Evolutionary conservation across 371 early-diverging fungal genomes (phyloP).

Genomic region (Apophysomyces sp.): DNA sequence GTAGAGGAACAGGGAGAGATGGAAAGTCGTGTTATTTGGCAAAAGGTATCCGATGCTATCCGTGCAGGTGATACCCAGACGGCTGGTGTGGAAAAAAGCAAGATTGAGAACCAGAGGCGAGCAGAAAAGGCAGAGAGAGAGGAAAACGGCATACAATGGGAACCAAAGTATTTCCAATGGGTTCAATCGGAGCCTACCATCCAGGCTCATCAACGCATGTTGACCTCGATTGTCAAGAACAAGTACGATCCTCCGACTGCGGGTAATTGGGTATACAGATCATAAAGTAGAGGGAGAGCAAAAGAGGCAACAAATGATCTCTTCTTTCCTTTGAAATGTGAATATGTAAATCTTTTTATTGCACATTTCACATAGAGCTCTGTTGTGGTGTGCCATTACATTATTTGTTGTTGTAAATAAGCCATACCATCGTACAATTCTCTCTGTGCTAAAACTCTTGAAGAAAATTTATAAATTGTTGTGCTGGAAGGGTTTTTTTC

Average conservation of each 20-base stretch:
- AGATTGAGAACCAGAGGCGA: constrained; percentile 73
- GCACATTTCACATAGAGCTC: background rate
- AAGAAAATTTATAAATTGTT: background rate
- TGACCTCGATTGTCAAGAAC: constrained; percentile 30
- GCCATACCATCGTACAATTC: background rate
- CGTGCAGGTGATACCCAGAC: constrained; percentile 59
- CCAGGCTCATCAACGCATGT: constrained; percentile 38
- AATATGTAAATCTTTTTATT: background rate
- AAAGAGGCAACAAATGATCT: too few relatives aligned
- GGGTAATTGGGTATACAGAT: constrained; percentile 44
- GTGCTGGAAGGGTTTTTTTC: too few relatives aligned
- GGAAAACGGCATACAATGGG: constrained; percentile 58
- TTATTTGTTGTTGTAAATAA: background rate
- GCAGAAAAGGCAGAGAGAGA: constrained; percentile 59
- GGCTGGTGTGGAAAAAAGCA: constrained; percentile 68
- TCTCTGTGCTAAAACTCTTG: background rate
- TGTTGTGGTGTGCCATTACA: background rate
- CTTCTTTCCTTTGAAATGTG: background rate
- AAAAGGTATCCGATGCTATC: constrained; percentile 69
- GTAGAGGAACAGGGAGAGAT: constrained; percentile 57
- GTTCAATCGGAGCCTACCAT: constrained; percentile 47
- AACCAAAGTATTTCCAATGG: constrained; percentile 57
- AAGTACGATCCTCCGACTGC: constrained; percentile 35
- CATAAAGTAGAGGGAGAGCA: background rate
- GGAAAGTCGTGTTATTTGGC: constrained; percentile 74